These are phyloP conservation scores for Fusarium armeniacum DNA, from an alignment of 2,329 filamentous ascomycete genomes.

Conservation along the genomic window DNA sequence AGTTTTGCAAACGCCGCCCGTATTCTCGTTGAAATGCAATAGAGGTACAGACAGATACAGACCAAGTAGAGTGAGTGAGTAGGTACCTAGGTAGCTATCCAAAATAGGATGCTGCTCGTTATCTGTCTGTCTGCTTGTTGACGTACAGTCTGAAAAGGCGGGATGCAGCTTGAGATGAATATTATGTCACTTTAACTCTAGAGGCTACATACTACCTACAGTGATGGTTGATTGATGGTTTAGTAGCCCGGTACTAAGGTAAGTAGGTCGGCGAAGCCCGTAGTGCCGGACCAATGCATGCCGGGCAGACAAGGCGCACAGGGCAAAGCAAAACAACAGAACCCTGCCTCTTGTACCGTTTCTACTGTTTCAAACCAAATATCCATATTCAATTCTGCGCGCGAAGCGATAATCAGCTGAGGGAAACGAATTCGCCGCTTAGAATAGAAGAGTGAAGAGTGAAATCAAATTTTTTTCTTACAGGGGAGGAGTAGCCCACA, in stretches of 20 bases:
- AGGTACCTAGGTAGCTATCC: background rate
- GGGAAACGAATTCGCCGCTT: background rate
- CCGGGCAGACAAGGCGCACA: slow-evolving; percentile 6
- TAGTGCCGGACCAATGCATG: slow-evolving; percentile 21
- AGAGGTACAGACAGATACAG: no score
- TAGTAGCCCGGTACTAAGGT: background rate
- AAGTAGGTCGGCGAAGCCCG: slow-evolving; percentile 32
- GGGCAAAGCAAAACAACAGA: background rate
- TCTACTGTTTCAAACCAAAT: slow-evolving; percentile 8
- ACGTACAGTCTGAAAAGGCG: background rate
- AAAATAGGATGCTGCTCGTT: slow-evolving; percentile 11
- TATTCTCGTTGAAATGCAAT: background rate
- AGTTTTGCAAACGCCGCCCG: background rate
- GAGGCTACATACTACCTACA: background rate
- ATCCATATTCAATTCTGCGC: background rate
- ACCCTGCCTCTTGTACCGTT: background rate
- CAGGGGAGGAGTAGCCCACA: background rate
- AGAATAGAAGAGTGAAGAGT: background rate
- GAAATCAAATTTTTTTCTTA: background rate
- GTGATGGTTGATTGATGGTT: slow-evolving; percentile 13
- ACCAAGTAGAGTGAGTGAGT: background rate
- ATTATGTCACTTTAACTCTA: slow-evolving; percentile 4
- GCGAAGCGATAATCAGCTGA: background rate
- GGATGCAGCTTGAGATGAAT: slow-evolving; percentile 8
- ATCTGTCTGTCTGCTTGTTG: background rate